Evolutionary conservation across 169 alveolate genomes (phyloP).

Genomic region (Plasmodium blacklocki): DNA sequence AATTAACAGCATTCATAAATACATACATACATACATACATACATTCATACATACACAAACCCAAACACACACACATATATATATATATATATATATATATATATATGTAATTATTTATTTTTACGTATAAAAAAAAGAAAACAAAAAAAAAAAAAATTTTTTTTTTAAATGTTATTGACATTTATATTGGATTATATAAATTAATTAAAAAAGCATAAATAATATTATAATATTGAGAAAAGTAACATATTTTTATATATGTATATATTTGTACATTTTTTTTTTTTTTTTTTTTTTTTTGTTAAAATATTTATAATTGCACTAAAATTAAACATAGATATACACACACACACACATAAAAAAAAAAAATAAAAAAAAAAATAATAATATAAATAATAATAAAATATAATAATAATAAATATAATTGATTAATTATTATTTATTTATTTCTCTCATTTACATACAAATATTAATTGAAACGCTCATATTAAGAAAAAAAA

Average conservation of each 20-base stretch:
- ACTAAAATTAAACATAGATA: slow-evolving; percentile 5
- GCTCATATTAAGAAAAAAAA: background rate
- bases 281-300: slow-evolving; percentile 47
- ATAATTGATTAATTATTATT: slow-evolving; percentile 57
- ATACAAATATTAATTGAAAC: background rate
- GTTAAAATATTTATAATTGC: slow-evolving; percentile 49
- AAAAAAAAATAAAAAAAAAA: too few species aligned
- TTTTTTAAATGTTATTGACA: slow-evolving; percentile 67
- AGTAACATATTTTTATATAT: background rate
- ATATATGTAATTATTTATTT: slow-evolving; percentile 1
- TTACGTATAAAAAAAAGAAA: background rate
- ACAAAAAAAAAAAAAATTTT: background rate
- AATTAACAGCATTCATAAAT: slow-evolving; percentile 11
- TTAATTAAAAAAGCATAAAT: slow-evolving; percentile 66
- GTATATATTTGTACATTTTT: slow-evolving; percentile 55
- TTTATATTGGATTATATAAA: slow-evolving; percentile 70
- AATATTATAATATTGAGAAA: background rate
- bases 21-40: slow-evolving; percentile 6
- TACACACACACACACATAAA: background rate
- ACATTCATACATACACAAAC: too few species aligned
- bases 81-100: slow-evolving; percentile 12
- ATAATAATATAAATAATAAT: too few species aligned
- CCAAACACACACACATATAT: slow-evolving; percentile 3
- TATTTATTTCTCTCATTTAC: background rate
- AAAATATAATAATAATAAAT: slow-evolving; percentile 9